Percentiles rank a stretch among this genome's conserved stretches.
Evolutionary conservation across 2,329 filamentous ascomycete species (phyloP).

Genomic region (Ceratocystis variospora): DNA sequence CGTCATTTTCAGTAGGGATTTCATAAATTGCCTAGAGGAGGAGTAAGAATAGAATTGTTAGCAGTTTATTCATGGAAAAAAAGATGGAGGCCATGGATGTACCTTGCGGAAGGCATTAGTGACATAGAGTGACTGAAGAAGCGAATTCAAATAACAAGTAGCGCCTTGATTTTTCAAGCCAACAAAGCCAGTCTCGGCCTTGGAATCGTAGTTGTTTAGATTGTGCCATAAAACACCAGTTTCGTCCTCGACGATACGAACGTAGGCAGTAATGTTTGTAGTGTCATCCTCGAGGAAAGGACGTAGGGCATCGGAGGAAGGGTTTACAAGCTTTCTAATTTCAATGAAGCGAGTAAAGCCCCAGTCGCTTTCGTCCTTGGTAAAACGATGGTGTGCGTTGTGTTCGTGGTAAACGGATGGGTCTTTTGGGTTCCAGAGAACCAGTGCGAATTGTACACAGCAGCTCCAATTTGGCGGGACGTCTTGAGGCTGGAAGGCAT

Average conservation of each 20-base stretch:
- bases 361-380: conserved; percentile 93
- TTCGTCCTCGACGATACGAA: conserved; percentile 71
- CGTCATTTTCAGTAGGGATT: conserved; percentile 81
- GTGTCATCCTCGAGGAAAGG: conserved; percentile 65
- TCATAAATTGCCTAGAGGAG: conserved; percentile 69
- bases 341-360: conserved; percentile 96
- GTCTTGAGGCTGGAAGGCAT: conserved; percentile 63
- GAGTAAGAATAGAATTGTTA: background rate
- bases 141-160: conserved; percentile 75
- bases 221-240: conserved; percentile 85
- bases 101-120: conserved; percentile 90
- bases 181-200: conserved; percentile 95
- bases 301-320: conserved; percentile 55
- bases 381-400: conserved; percentile 87
- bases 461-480: conserved; percentile 90
- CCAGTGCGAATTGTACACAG: conserved; percentile 88
- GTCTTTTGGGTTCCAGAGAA: conserved; percentile 87
- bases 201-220: conserved; percentile 93
- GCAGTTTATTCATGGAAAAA: background rate
- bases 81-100: background rate
- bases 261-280: conserved; percentile 69
- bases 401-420: conserved; percentile 73
- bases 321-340: conserved; percentile 68
- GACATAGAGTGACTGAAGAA: conserved; percentile 73
- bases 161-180: conserved; percentile 94